phyloP scores from a whole-genome alignment of 768 basidiomycete genomes.

The Psilocybe subaeruginosa region DNA sequence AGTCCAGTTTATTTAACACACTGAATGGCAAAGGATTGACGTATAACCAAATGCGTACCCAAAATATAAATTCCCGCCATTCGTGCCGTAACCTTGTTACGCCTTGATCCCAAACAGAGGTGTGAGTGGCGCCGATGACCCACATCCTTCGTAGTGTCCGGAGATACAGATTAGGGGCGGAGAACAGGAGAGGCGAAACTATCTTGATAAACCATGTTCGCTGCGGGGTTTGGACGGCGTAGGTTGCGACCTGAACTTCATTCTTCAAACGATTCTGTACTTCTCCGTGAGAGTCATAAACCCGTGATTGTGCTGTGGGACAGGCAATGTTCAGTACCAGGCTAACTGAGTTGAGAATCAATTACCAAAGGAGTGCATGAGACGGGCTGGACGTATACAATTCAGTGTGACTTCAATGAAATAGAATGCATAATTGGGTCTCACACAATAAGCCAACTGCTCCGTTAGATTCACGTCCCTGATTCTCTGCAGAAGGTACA shows the following conservation, averaged over 20 bases:
- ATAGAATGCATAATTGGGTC: background rate
- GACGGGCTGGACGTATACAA: slow-evolving; percentile 21
- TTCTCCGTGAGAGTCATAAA: background rate
- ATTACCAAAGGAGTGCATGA: slow-evolving; percentile 47
- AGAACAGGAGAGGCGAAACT: slow-evolving; percentile 25
- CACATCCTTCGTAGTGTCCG: slow-evolving; percentile 46
- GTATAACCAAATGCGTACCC: slow-evolving; percentile 36
- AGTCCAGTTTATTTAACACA: no score
- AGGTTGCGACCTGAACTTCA: slow-evolving; percentile 14
- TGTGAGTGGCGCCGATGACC: slow-evolving; percentile 30
- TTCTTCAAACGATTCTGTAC: slow-evolving; percentile 25
- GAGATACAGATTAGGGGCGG: slow-evolving; percentile 47
- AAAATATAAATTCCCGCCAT: slow-evolving; percentile 52
- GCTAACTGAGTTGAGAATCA: background rate
- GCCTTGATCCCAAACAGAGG: slow-evolving; percentile 42
- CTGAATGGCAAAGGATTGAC: background rate
- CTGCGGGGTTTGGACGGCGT: background rate
- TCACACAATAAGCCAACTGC: slow-evolving; percentile 30
- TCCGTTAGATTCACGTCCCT: slow-evolving; percentile 23
- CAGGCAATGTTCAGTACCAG: background rate
- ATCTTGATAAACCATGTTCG: slow-evolving; percentile 17
- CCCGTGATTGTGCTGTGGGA: background rate
- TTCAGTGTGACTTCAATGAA: background rate
- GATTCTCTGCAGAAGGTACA: slow-evolving; percentile 24
- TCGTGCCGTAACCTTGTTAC: slow-evolving; percentile 45